Conservation (phyloP, 1,284 basidiomycete genomes). For the Austroboletus novae-zelandiae region DNA sequence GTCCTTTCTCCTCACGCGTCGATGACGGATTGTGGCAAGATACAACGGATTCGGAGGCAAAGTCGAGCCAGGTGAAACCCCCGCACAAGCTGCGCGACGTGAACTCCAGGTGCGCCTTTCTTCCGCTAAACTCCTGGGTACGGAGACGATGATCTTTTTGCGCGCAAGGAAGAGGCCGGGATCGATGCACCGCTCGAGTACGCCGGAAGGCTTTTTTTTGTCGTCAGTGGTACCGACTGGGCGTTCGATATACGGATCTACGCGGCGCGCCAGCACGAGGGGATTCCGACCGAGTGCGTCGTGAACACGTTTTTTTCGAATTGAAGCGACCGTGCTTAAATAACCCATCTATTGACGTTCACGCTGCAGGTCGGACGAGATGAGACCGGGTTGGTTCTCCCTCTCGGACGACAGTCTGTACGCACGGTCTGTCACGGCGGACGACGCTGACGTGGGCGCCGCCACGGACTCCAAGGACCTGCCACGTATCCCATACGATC, state of each 20-base stretch:
- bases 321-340: no score
- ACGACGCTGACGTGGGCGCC: neutral
- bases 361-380: conserved; percentile 38
- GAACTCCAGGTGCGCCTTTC: conserved; percentile 38
- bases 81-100: conserved; percentile 39
- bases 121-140: no score
- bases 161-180: conserved; percentile 71
- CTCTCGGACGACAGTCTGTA: conserved; percentile 23
- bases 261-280: conserved; percentile 51
- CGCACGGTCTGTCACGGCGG: neutral
- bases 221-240: conserved; percentile 46
- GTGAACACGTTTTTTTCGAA: no score
- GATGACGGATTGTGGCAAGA: conserved; percentile 23
- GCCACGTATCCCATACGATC: conserved; percentile 34
- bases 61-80: conserved; percentile 42
- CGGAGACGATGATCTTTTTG: no score
- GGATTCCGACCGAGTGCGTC: conserved; percentile 58
- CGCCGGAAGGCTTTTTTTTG: conserved; percentile 62
- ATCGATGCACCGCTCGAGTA: conserved; percentile 58
- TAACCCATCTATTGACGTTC: no score
- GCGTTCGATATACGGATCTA: conserved; percentile 71
- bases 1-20: no score
- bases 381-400: conserved; percentile 41
- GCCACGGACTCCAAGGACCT: conserved; percentile 5
- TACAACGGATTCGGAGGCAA: conserved; percentile 55